A percentile compares a stretch with the other conserved stretches of the same genome.
These are phyloP conservation scores for Phytophthora palmivora DNA, from an alignment of 352 stramenopile genomes.

Conservation along the genomic window DNA sequence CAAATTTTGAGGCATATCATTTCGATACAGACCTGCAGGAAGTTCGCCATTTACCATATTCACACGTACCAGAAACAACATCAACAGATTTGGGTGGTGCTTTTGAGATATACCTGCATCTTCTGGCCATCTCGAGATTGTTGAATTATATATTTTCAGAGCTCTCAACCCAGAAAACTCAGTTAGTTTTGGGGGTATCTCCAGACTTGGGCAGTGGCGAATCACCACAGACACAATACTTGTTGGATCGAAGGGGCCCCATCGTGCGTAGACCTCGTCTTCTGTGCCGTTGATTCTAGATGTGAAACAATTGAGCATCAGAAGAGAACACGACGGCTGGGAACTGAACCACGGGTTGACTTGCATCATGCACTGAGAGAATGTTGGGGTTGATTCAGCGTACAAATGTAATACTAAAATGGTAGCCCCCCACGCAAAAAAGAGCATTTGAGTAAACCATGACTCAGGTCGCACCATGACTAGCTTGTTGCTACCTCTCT, in stretches of 20 bases:
- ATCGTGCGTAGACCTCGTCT: constrained; percentile 19
- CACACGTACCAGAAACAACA: constrained; percentile 21
- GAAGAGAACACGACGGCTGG: constrained; percentile 32
- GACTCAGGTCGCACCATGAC: too few species aligned
- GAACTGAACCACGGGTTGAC: constrained; percentile 38
- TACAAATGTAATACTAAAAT: constrained; percentile 33
- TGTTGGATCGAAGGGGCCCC: constrained; percentile 21
- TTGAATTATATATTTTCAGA: constrained; percentile 50
- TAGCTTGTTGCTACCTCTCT: too few species aligned
- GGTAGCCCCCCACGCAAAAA: constrained; percentile 25
- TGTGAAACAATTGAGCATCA: constrained; percentile 32
- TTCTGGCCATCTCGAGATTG: constrained; percentile 26
- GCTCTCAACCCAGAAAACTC: constrained; percentile 33
- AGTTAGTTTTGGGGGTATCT: constrained; percentile 33
- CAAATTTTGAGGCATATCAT: constrained; percentile 9
- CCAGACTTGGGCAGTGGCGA: constrained; percentile 41
- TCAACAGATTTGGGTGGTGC: constrained; percentile 26
- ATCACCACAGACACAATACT: constrained; percentile 37
- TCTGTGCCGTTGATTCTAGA: constrained; percentile 3
- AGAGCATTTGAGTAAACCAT: constrained; percentile 9
- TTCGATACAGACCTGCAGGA: constrained; percentile 11
- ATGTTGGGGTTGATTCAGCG: background rate
- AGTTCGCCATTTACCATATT: constrained; percentile 19
- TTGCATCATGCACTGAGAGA: constrained; percentile 31
- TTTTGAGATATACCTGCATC: constrained; percentile 28